These are phyloP conservation scores for Dryas octopetala DNA, from an alignment of 306 rosid genomes.

Conservation along the genomic window DNA sequence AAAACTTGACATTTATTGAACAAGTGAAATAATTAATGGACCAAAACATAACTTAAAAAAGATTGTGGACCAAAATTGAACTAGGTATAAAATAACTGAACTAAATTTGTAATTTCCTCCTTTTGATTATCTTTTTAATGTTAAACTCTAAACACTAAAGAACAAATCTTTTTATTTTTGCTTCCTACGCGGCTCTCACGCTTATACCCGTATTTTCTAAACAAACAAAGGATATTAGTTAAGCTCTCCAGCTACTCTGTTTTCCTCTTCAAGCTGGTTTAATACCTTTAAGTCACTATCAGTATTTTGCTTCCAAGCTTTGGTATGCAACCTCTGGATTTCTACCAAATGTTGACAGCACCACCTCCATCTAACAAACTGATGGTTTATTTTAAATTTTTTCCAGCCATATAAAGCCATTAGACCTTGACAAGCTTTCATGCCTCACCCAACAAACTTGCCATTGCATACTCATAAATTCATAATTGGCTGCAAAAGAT, in stretches of 20 bases:
- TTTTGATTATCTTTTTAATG: too few relatives aligned
- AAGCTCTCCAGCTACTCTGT: background rate
- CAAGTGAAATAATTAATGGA: too few relatives aligned
- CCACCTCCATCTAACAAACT: slow-evolving; percentile 8
- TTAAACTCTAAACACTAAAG: background rate
- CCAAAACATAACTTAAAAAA: too few relatives aligned
- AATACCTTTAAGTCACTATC: background rate
- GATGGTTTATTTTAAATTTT: background rate
- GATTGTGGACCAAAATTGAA: too few relatives aligned
- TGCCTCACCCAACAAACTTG: slow-evolving; percentile 1
- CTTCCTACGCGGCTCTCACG: too few relatives aligned
- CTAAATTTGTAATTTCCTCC: too few relatives aligned
- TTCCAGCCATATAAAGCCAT: background rate
- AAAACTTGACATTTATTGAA: too few relatives aligned
- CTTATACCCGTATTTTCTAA: too few relatives aligned
- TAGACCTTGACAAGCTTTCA: background rate
- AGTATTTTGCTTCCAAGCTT: slow-evolving; percentile 17
- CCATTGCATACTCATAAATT: background rate
- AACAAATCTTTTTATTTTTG: background rate
- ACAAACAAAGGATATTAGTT: background rate
- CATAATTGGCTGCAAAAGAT: background rate
- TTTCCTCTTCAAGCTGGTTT: background rate
- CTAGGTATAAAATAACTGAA: too few relatives aligned
- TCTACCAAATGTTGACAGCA: slow-evolving; percentile 8
- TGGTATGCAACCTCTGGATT: background rate